These are phyloP conservation scores for Septoria petroselini DNA, from an alignment of 2,329 filamentous ascomycete species.

Conservation along the genomic window DNA sequence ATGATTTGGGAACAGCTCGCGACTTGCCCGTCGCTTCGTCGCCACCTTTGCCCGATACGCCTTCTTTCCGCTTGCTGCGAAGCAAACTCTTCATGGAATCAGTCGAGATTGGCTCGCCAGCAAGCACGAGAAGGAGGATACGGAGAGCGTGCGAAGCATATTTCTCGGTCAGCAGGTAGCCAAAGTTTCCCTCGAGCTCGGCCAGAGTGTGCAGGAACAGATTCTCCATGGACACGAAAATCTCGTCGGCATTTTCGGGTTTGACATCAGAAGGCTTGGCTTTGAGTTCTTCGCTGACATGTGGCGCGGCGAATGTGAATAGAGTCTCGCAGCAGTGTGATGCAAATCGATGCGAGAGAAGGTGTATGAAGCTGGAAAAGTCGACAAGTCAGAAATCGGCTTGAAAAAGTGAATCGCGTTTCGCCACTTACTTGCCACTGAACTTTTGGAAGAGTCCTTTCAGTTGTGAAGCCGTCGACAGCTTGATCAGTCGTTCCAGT, in stretches of 20 bases:
- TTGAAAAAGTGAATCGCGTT: not conserved
- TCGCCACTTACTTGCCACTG: constrained; percentile 61
- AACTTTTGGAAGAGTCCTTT: constrained; percentile 85
- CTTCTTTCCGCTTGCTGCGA: constrained; percentile 90
- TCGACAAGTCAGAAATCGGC: constrained; percentile 3
- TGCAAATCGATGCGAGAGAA: constrained; percentile 93
- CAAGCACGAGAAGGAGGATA: constrained; percentile 79
- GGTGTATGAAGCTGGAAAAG: constrained; percentile 67
- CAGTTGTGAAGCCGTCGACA: constrained; percentile 75
- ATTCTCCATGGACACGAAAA: constrained; percentile 70
- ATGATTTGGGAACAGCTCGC: constrained; percentile 70
- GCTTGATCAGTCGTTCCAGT: constrained; percentile 83
- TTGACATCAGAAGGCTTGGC: constrained; percentile 41
- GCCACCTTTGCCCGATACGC: constrained; percentile 60
- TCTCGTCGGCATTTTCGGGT: constrained; percentile 48
- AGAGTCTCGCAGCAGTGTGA: constrained; percentile 96
- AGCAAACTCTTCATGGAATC: constrained; percentile 68
- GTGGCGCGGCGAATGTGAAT: constrained; percentile 76
- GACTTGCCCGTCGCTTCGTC: constrained; percentile 44
- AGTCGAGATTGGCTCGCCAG: constrained; percentile 74
- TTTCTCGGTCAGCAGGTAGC: constrained; percentile 76
- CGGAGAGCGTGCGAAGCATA: constrained; percentile 91
- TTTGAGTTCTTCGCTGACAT: constrained; percentile 69
- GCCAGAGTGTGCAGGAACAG: constrained; percentile 79
- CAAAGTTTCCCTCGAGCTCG: constrained; percentile 81